A percentile compares a stretch with the other conserved stretches of the same genome.
phyloP scores from a whole-genome alignment of 2,329 filamentous ascomycete species.

The Tolypocladium inflatum region DNA sequence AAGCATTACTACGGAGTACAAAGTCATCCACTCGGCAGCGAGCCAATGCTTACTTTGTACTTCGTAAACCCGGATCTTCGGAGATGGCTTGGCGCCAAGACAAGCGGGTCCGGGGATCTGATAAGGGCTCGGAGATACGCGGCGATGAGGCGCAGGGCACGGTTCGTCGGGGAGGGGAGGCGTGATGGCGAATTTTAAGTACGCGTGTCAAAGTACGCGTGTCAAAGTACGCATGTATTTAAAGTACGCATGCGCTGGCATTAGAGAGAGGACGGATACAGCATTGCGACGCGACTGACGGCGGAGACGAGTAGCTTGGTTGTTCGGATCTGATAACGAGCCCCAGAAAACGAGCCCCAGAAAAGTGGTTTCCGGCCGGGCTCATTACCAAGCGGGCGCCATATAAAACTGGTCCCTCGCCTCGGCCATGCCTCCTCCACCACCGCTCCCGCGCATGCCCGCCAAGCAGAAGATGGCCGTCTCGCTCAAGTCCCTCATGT shows the following conservation, averaged over 20 bases:
- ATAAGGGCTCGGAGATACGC: slow-evolving; percentile 9
- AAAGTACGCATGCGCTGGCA: not conserved
- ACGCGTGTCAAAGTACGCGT: no score
- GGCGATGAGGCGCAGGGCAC: not conserved
- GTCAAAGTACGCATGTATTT: no score
- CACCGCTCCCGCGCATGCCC: slow-evolving; percentile 16
- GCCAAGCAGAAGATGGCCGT: slow-evolving; percentile 32
- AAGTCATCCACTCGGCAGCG: not conserved
- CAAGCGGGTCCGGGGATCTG: not conserved
- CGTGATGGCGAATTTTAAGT: not conserved
- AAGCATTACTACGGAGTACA: not conserved
- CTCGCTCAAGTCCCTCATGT: slow-evolving; percentile 23
- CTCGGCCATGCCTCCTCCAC: not conserved
- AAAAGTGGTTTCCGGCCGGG: not conserved
- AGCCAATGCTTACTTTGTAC: no score
- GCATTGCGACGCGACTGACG: no score
- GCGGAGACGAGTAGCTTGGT: no score
- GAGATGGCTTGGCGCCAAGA: not conserved
- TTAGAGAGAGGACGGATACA: not conserved
- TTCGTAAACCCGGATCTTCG: no score
- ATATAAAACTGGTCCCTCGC: not conserved
- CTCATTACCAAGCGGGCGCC: not conserved
- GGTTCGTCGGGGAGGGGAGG: not conserved
- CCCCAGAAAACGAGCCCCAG: not conserved
- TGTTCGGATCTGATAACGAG: slow-evolving; percentile 3